Evolutionary conservation across 805 yeast species (phyloP).

Genomic region (Suhomyces sp.): DNA sequence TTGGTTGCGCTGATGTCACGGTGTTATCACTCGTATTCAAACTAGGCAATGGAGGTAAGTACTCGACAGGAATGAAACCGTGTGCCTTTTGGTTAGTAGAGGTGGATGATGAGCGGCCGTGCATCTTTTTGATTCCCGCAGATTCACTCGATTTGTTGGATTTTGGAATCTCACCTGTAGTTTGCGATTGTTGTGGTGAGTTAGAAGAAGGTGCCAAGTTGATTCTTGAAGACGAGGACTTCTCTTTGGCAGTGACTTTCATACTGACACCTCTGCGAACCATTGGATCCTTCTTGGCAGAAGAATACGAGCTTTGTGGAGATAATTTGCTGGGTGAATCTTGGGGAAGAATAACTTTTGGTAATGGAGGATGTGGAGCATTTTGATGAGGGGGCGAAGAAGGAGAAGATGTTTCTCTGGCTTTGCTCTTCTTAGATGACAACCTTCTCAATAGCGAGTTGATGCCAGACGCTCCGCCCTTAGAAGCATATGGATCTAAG

Average conservation of each 20-base stretch:
- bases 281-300: slow-evolving; percentile 34
- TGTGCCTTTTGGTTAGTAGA: slow-evolving; percentile 25
- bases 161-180: background rate
- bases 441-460: slow-evolving; percentile 37
- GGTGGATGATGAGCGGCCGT: slow-evolving; percentile 22
- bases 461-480: slow-evolving; percentile 21
- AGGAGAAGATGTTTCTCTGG: slow-evolving; percentile 12
- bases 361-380: slow-evolving; percentile 6
- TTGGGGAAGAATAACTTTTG: slow-evolving; percentile 9
- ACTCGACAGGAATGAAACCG: slow-evolving; percentile 42
- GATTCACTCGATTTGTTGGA: background rate
- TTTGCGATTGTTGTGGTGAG: slow-evolving; percentile 2
- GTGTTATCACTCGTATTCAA: slow-evolving; percentile 17
- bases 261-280: slow-evolving; percentile 61
- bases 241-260: slow-evolving; percentile 59
- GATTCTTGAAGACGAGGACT: slow-evolving; percentile 19
- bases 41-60: slow-evolving; percentile 44
- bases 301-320: slow-evolving; percentile 12
- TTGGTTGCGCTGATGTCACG: background rate
- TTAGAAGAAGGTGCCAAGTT: slow-evolving; percentile 6
- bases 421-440: slow-evolving; percentile 30
- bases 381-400: slow-evolving; percentile 6
- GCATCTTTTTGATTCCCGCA: slow-evolving; percentile 6
- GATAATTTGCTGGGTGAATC: slow-evolving; percentile 12
- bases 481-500: slow-evolving; percentile 32